Percentiles rank a stretch among this genome's conserved stretches.
Conservation (phyloP, 768 basidiomycete species). For the Kwoniella pini region DNA sequence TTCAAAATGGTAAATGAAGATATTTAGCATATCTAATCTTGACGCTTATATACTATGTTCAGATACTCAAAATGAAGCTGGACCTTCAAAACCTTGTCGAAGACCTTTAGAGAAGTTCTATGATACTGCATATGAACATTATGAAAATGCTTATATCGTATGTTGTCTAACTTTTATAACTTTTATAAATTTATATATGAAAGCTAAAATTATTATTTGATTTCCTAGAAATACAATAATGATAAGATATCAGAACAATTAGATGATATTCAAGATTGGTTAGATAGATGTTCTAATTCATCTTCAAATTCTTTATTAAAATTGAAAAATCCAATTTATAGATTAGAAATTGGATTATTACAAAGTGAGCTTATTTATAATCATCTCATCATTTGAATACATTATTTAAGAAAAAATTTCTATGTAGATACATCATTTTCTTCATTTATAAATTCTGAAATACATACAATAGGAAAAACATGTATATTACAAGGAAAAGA, state of each 20-base stretch:
- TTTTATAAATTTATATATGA: no score
- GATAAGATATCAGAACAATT: slow-evolving; percentile 33
- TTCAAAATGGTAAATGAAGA: slow-evolving; percentile 2
- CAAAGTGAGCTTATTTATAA: slow-evolving; percentile 31
- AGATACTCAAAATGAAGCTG: slow-evolving; percentile 17
- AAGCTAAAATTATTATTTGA: not conserved
- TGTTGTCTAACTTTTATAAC: no score
- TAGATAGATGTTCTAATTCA: slow-evolving; percentile 26
- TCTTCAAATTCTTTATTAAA: slow-evolving; percentile 12
- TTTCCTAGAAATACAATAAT: slow-evolving; percentile 27
- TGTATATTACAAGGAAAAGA: slow-evolving; percentile 29
- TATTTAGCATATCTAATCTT: no score
- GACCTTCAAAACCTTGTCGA: slow-evolving; percentile 19
- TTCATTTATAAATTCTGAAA: slow-evolving; percentile 1
- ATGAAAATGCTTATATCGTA: slow-evolving; percentile 20
- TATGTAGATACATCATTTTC: slow-evolving; percentile 25
- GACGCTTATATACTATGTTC: no score
- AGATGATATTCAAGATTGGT: slow-evolving; percentile 45
- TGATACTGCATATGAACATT: slow-evolving; percentile 20
- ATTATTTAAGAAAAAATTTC: no score
- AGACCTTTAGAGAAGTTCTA: slow-evolving; percentile 25
- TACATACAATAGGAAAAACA: slow-evolving; percentile 9
- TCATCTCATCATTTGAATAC: no score
- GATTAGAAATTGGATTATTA: slow-evolving; percentile 37
- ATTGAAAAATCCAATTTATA: slow-evolving; percentile 12